Evolutionary conservation across 495 filamentous ascomycete species (phyloP).

Genomic region (Neurospora sublineolata): DNA sequence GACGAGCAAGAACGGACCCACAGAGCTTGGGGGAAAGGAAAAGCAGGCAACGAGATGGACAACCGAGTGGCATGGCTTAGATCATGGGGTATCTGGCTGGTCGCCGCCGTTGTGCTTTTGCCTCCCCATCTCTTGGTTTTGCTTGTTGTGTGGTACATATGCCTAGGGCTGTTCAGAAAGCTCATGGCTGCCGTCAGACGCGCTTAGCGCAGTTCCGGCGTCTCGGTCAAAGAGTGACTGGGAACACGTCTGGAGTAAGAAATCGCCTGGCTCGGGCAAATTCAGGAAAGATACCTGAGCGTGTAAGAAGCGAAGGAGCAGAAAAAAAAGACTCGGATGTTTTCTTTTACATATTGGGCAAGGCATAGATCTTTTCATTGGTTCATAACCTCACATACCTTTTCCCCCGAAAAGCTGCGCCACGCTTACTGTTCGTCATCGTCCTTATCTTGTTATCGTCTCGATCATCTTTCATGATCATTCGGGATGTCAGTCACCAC

Average conservation of each 20-base stretch:
- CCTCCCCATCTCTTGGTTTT: slow-evolving; percentile 20
- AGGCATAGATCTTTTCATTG: neutral
- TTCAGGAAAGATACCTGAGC: neutral
- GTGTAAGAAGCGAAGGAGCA: neutral
- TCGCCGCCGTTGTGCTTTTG: slow-evolving; percentile 27
- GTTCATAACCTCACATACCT: neutral
- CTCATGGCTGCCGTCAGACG: slow-evolving; percentile 1
- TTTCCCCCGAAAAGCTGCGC: neutral
- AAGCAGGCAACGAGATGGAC: slow-evolving; percentile 21
- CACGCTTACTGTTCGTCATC: neutral
- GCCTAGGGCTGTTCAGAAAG: slow-evolving; percentile 10
- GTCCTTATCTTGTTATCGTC: neutral
- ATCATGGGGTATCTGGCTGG: slow-evolving; percentile 8
- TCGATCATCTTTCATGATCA: neutral
- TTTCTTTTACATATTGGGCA: neutral
- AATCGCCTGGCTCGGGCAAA: neutral
- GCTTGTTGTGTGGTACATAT: slow-evolving; percentile 18
- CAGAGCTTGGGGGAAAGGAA: slow-evolving; percentile 16
- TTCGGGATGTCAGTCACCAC: neutral
- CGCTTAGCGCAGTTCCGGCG: neutral
- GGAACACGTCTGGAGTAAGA: neutral
- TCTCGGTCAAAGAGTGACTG: neutral
- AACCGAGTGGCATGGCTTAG: neutral
- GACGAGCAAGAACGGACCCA: slow-evolving; percentile 7
- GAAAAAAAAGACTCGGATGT: neutral